Evolutionary conservation across 192 early-diverging fungal species (phyloP), one percentile per base, ranked within the genome.

Genomic region (Podila clonocystis): DNA sequence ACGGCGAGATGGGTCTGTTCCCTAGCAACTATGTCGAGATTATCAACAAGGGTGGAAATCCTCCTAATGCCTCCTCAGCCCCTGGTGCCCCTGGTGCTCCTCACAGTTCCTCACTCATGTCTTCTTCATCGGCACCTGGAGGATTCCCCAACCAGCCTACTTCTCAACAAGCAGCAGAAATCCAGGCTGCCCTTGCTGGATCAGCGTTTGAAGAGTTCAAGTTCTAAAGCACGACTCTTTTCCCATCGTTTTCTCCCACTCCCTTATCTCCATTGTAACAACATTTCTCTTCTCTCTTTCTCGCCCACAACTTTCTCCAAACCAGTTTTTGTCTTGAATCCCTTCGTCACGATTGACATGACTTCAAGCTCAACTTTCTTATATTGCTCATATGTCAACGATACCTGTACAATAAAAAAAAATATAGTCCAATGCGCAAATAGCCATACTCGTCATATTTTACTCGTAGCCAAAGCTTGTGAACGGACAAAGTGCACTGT

Each of bases 21-120:
- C 97, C 98, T 13, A 88, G 91, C 67, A 97, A 91, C 69, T 99
- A 97, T 70, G 95, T 96, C n/a, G 89, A 95, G 41, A 87, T 95
- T 12, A 94, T 98, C 26, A 91, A 92, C 79, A 96, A 95, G 85
- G 84, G 83, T 33, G 75, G 82, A 8, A 79, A 63, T 65, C 22
- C 67, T 22, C 30, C 55, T 11, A 49, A 52, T 22, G 63, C 49
- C 15, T 38, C 57, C 7, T 29, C 68, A 15, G 36, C 67, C 55
- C 50, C 67, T 5, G 65, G 75, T 33, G 75, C 58, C 29, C 63
- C 75, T n/a, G 62, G 41, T 28, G 48, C 58, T 9, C 29, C 71
- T 5, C 62, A 63, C 24, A 17, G 66, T 19, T 58, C 13, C 41
- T 45, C 76, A 6, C 31, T 70, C 2, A 31, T 65, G 3, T 49